Percentiles rank a stretch among this genome's conserved stretches.
Conservation (phyloP, 345 rosid species). For the Lepidium sativum region DNA sequence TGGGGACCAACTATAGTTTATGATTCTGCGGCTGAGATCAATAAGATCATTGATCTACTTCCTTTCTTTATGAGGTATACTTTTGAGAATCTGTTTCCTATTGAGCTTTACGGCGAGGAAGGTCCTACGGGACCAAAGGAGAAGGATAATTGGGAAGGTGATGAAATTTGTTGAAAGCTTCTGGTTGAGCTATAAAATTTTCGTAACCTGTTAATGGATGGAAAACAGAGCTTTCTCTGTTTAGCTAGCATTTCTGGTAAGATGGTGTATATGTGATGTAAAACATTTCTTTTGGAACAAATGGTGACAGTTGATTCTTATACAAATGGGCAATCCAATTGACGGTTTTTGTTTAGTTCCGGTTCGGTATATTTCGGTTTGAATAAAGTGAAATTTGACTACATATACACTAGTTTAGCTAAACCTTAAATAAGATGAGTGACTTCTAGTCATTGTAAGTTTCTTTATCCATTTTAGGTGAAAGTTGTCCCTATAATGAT, state of each 20-base stretch:
- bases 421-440: no score
- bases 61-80: slow-evolving; percentile 69
- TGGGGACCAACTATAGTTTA: slow-evolving; percentile 91
- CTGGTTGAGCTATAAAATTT: background rate
- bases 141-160: slow-evolving; percentile 80
- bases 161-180: slow-evolving; percentile 42
- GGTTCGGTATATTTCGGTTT: no score
- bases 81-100: slow-evolving; percentile 70
- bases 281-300: no score
- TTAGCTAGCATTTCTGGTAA: background rate
- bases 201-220: background rate
- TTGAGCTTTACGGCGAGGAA: slow-evolving; percentile 85
- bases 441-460: no score
- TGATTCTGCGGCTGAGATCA: slow-evolving; percentile 65
- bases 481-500: no score
- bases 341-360: no score
- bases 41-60: slow-evolving; percentile 55
- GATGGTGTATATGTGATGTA: no score
- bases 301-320: no score
- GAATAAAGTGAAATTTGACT: no score
- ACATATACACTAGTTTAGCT: no score
- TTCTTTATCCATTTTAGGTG: no score
- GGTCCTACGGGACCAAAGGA: slow-evolving; percentile 97
- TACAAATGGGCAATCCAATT: no score
- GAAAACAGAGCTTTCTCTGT: slow-evolving; percentile 15